Conservation (phyloP, 192 early-diverging fungal genomes). For the Entomortierella parvispora region DNA sequence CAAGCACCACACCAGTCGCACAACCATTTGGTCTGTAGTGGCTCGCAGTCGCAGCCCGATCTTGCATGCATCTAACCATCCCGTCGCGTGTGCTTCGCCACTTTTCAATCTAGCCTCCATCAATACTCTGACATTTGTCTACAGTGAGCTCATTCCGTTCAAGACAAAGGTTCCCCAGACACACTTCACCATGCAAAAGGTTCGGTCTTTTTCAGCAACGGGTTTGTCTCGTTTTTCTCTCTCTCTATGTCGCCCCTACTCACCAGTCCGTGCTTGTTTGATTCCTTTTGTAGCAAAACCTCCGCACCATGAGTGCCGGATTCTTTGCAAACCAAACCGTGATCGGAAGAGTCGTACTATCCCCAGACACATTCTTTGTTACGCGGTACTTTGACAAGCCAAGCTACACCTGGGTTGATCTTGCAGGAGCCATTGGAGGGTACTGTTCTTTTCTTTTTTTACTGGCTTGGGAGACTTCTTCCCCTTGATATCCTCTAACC, state of each 20-base stretch:
- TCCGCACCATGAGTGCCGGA: constrained; percentile 9
- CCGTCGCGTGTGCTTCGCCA: too few species aligned
- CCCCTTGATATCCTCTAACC: neutral
- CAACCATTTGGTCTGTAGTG: too few species aligned
- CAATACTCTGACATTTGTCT: constrained; percentile 37
- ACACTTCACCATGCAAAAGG: constrained; percentile 37
- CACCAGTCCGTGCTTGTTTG: neutral
- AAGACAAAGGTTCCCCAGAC: neutral
- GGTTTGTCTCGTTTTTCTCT: neutral
- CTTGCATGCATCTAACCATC: too few species aligned
- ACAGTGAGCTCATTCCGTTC: constrained; percentile 25
- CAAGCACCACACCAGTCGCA: too few species aligned
- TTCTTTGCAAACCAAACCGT: constrained; percentile 5
- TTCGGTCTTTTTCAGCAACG: neutral
- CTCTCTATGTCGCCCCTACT: neutral
- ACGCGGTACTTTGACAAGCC: constrained; percentile 27
- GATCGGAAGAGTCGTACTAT: constrained; percentile 20
- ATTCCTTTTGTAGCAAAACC: constrained; percentile 26
- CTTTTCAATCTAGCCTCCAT: constrained; percentile 24
- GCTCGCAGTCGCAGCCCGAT: too few species aligned
- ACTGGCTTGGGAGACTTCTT: neutral
- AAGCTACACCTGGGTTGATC: constrained; percentile 50
- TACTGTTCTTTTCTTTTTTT: constrained; percentile 6
- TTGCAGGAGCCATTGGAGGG: constrained; percentile 45
- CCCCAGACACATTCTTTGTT: constrained; percentile 37